Base-by-base conservation (phyloP, 2,329 filamentous ascomycete genomes). In the Monosporascus ibericus region DNA sequence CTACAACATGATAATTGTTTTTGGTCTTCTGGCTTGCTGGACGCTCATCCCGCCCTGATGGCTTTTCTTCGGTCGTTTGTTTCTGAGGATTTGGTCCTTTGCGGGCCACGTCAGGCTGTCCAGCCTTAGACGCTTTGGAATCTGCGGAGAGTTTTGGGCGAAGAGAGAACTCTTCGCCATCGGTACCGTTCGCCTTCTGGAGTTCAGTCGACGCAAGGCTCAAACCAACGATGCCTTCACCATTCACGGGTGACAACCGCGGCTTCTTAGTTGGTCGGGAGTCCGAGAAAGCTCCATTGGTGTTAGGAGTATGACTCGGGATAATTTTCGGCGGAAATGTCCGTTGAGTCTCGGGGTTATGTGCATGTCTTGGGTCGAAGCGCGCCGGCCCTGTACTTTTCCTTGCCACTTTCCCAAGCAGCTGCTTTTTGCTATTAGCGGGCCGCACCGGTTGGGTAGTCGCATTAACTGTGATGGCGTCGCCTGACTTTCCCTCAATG, bases 331-430 rank as follows among this genome's bases (percentile, higher is more conserved):
- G 30, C 4, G 30, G 30, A 34, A 34, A 50, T 39, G 58, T 49
- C 6, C 38, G 34, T 11, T 38, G 50, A 27, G 47, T 17, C 20
- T 53, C 51, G 18, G 47, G 30, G 27, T 25, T 34, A 27, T 47
- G 49, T 14, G 48, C 6, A 44, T 47, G 44, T n/a, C 48, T 48
- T 20, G 40, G 42, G 18, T 24, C 54, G 6, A 48, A 47, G 38
- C 40, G 44, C 2, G 27, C 7, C 14, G 34, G 15, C 22, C 48
- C 48, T 2, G 51, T 53, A 18, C 55, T 62, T 48, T 66, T 66
- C 34, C 64, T 57, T 22, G 64, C 64, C 1, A 55, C 52, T 44
- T 58, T 62, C 24, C 52, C 57, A 22, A 60, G 27, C 40, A 66
- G 58, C 18, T 60, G 59, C 47, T 61, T 64, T 38, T 61, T 65